Evolutionary conservation across 2,329 filamentous ascomycete genomes (phyloP), one percentile per base, ranked within the genome.

Genomic region (Ustilaginoidea virens): DNA sequence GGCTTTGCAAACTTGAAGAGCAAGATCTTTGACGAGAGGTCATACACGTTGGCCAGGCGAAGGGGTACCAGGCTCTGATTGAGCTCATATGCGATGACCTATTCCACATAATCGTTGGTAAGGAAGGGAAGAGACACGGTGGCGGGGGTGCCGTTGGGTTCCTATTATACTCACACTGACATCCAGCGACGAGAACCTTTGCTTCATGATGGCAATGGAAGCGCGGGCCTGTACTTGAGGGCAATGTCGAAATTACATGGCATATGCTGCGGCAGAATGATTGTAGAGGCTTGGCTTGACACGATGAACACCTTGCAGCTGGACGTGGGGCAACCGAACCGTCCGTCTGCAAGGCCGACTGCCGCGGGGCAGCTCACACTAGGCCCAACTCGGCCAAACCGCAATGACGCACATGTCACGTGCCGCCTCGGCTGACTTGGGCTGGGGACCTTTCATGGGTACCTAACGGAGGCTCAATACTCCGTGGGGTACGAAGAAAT

Each of bases 41-140:
- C 90, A 60, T 98, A 96, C 51, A 94, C 77, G 49, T 98, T 98
- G 37, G 81, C 74, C 28, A 96, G 69, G 38, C 90, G 80, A 36
- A 96, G 66, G 34, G 73, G 72, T 33, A 78, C 71, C 30, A 98
- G 67, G 39, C 67, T 70, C 37, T 69, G 62, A 34, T 83, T 77
- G 37, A 98, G 79, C 67, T 98, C 90, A 51, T 92, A 82, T 32
- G 85, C 80, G 48, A 96, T 92, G 55, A 92, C 83, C 82, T 92
- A 13, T 16, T 15, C 22, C 9, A 24, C 9, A 11, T 7, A 11
- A 8, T 9, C n/a, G n/a, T n/a, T n/a, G n/a, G n/a, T 13, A 24
- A 24, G 7, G 8, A 24, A 9, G 7, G n/a, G n/a, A n/a, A n/a
- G n/a, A n/a, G n/a, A n/a, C n/a, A n/a, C n/a, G n/a, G n/a, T n/a